A percentile compares a stretch with the other conserved stretches of the same genome.
phyloP scores from a whole-genome alignment of 2,329 filamentous ascomycete genomes.

The Orbilia quercus region DNA sequence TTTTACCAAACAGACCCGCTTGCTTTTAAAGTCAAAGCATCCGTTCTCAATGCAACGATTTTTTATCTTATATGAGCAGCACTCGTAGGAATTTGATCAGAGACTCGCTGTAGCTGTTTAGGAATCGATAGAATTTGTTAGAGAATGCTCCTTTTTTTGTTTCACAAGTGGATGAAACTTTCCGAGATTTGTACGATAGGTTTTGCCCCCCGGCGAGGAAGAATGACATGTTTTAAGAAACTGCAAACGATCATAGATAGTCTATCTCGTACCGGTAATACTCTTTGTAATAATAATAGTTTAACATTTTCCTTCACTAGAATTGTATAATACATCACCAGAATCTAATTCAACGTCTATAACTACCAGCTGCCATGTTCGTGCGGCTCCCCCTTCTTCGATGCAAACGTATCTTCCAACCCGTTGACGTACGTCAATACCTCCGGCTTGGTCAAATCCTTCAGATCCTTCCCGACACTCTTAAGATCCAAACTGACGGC shows the following conservation, averaged over 20 bases:
- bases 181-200: too few relatives aligned
- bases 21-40: background rate
- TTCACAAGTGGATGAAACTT: too few relatives aligned
- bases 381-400: slow-evolving; percentile 14
- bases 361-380: slow-evolving; percentile 39
- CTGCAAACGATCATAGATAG: too few relatives aligned
- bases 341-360: background rate
- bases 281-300: too few relatives aligned
- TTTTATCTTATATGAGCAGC: background rate
- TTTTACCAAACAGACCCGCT: slow-evolving; percentile 12
- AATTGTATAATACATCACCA: too few relatives aligned
- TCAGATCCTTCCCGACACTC: slow-evolving; percentile 33
- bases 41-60: background rate
- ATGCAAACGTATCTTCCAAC: slow-evolving; percentile 12
- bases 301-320: background rate
- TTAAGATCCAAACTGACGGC: slow-evolving; percentile 33
- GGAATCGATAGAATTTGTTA: background rate
- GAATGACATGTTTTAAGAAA: too few relatives aligned
- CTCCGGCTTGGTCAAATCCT: slow-evolving; percentile 31
- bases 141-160: too few relatives aligned
- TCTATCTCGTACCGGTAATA: too few relatives aligned
- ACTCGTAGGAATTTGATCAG: slow-evolving; percentile 5
- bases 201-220: too few relatives aligned
- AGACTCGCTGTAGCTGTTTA: too few relatives aligned
- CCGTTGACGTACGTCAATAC: slow-evolving; percentile 34